Evolutionary conservation across 2,329 filamentous ascomycete species (phyloP), one percentile per base, ranked within the genome.

Genomic region (Colletotrichum magnum): DNA sequence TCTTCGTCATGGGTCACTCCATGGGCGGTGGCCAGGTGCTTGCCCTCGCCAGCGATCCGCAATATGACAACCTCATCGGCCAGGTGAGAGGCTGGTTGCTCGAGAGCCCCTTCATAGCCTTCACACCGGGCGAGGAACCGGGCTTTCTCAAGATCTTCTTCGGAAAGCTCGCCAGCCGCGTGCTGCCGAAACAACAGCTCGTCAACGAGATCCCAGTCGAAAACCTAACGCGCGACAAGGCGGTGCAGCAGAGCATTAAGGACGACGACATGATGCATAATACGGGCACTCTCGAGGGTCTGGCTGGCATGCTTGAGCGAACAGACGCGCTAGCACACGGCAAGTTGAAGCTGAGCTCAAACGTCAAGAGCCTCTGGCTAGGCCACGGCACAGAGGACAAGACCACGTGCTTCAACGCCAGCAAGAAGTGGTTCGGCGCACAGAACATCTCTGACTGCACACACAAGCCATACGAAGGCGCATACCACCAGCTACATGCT

Each of bases 1-100:
- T 97, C 16, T 98, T 97, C 81, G 86, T 98, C 21, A 90, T 96
- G 84, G 95, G 95, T 61, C 94, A 97, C 80, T 94, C 92, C 24
- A 97, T 97, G 94, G 95, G 95, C 72, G 95, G 95, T 68, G 93
- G 90, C 26, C 88, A 97, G 80, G 88, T 90, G 6, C 82, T 97
- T 9, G 90, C 88, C 51, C 78, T 92, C 24, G 86, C 86, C 26
- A 85, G 82, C 64, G 83, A 86, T 62, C 78, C 84, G 1, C 69
- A 79, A 64, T 86, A 89, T 77, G 80, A 81, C 51, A 86, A 88
- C 16, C 78, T 93, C 13, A 85, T 89, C 50, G 78, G 82, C 43
- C 83, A 86, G 67, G 87, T 97, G 56, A 86, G 90, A 53, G 94
- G 94, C 24, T 94, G 92, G 84, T 77, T 97, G 43, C 84, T 93